These are phyloP conservation scores for Sclerotinia trifoliorum DNA, from an alignment of 2,329 filamentous ascomycete genomes.

Conservation along the genomic window DNA sequence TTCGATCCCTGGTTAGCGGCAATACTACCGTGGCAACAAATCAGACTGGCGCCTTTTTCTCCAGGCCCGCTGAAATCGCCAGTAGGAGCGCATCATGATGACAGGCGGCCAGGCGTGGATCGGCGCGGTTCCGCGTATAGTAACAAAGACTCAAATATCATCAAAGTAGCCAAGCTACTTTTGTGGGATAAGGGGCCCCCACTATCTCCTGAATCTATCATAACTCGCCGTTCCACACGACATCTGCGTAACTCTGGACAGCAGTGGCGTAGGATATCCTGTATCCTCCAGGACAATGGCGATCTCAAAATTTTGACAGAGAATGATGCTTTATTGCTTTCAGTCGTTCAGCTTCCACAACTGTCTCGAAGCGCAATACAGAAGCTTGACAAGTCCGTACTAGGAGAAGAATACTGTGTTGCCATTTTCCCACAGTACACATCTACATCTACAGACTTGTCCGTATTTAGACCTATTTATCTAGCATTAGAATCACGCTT, in stretches of 20 bases:
- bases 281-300: slow-evolving; percentile 91
- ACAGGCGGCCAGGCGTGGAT: slow-evolving; percentile 38
- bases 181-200: slow-evolving; percentile 80
- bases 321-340: slow-evolving; percentile 75
- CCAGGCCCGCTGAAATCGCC: slow-evolving; percentile 28
- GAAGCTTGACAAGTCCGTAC: slow-evolving; percentile 81
- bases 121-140: slow-evolving; percentile 51
- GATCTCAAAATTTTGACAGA: slow-evolving; percentile 90
- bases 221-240: slow-evolving; percentile 52
- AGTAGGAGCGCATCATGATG: slow-evolving; percentile 23
- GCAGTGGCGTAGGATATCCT: slow-evolving; percentile 81
- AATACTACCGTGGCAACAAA: slow-evolving; percentile 76
- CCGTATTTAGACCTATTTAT: slow-evolving; percentile 83
- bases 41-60: slow-evolving; percentile 50
- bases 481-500: slow-evolving; percentile 82
- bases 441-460: slow-evolving; percentile 67
- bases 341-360: slow-evolving; percentile 82
- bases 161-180: slow-evolving; percentile 90
- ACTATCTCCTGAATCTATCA: slow-evolving; percentile 52
- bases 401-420: slow-evolving; percentile 91
- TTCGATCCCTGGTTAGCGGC: slow-evolving; percentile 79
- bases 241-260: slow-evolving; percentile 57
- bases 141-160: slow-evolving; percentile 80
- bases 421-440: slow-evolving; percentile 95
- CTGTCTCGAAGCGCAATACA: slow-evolving; percentile 89